A percentile compares a stretch with the other conserved stretches of the same genome.
These are phyloP conservation scores for Aspergillus wentii DNA, from an alignment of 495 filamentous ascomycete genomes.

Conservation along the genomic window DNA sequence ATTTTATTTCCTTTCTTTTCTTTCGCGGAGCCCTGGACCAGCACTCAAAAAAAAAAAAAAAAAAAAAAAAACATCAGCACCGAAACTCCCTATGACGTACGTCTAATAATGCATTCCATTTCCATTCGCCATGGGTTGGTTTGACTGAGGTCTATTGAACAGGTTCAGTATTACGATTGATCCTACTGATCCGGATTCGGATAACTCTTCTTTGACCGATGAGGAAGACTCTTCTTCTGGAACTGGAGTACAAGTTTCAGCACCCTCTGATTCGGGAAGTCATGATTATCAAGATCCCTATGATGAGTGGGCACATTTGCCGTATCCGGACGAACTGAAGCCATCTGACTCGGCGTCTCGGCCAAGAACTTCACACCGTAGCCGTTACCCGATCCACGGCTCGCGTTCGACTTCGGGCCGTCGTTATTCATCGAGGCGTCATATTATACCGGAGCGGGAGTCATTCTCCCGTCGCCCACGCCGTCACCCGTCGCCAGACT, in stretches of 20 bases:
- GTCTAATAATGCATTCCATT: too few relatives aligned
- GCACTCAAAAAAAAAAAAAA: constrained; percentile 1
- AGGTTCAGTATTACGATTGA: constrained; percentile 51
- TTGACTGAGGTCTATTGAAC: constrained; percentile 4
- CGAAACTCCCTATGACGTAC: constrained; percentile 1
- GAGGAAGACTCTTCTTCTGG: constrained; percentile 54
- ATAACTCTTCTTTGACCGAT: constrained; percentile 40
- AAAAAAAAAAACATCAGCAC: background rate
- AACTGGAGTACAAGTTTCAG: constrained; percentile 46
- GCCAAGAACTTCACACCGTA: constrained; percentile 47
- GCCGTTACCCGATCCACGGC: constrained; percentile 30
- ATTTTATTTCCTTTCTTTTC: too few relatives aligned
- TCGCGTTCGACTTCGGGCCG: constrained; percentile 38
- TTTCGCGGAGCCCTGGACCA: too few relatives aligned
- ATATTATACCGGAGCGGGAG: constrained; percentile 32
- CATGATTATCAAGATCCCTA: constrained; percentile 46
- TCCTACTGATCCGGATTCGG: constrained; percentile 36
- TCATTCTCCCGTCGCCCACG: constrained; percentile 34
- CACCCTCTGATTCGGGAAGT: constrained; percentile 42
- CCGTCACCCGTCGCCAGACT: constrained; percentile 47
- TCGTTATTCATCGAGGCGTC: constrained; percentile 38
- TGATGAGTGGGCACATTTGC: constrained; percentile 46
- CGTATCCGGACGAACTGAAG: constrained; percentile 63
- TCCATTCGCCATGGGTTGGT: too few relatives aligned
- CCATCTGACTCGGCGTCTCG: constrained; percentile 81